These are phyloP conservation scores for Calocybe gangraenosa DNA, from an alignment of 768 basidiomycete species.

Conservation along the genomic window DNA sequence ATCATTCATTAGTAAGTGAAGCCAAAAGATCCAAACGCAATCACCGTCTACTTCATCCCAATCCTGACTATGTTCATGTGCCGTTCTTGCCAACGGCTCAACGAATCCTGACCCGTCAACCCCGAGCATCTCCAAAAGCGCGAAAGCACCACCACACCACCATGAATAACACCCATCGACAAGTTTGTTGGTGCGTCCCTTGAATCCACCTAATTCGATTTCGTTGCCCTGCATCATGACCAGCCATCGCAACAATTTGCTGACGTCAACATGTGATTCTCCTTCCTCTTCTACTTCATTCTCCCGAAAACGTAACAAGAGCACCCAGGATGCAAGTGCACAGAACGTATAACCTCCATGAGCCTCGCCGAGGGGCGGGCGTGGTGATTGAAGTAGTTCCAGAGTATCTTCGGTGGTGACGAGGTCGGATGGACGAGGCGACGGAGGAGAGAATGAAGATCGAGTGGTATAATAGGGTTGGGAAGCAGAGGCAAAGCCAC, in stretches of 20 bases:
- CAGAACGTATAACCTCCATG: conserved; percentile 99
- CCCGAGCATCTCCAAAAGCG: conserved; percentile 62
- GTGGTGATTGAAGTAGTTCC: conserved; percentile 27
- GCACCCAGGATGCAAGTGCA: conserved; percentile 77
- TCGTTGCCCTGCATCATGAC: conserved; percentile 81
- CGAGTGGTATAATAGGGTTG: conserved; percentile 54
- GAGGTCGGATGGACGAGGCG: not conserved
- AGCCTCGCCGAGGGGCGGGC: conserved; percentile 88
- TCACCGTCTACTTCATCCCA: conserved; percentile 77
- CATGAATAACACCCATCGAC: conserved; percentile 99
- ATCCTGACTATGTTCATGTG: conserved; percentile 28
- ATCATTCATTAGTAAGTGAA: conserved; percentile 2
- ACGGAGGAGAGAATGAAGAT: conserved; percentile 25
- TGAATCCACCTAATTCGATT: conserved; percentile 88
- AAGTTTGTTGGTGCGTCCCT: conserved; percentile 94
- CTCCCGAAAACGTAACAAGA: conserved; percentile 58
- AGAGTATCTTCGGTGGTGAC: not conserved
- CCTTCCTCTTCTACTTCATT: conserved; percentile 11
- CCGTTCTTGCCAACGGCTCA: conserved; percentile 23
- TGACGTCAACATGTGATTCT: conserved; percentile 49
- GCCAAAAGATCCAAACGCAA: conserved; percentile 11
- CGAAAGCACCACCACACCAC: conserved; percentile 95
- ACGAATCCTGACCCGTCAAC: conserved; percentile 33
- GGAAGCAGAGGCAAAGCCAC: conserved; percentile 83
- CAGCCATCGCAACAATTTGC: conserved; percentile 72